Conservation (phyloP, 176 grass and related monocot species). For the Triticum turgidum region DNA sequence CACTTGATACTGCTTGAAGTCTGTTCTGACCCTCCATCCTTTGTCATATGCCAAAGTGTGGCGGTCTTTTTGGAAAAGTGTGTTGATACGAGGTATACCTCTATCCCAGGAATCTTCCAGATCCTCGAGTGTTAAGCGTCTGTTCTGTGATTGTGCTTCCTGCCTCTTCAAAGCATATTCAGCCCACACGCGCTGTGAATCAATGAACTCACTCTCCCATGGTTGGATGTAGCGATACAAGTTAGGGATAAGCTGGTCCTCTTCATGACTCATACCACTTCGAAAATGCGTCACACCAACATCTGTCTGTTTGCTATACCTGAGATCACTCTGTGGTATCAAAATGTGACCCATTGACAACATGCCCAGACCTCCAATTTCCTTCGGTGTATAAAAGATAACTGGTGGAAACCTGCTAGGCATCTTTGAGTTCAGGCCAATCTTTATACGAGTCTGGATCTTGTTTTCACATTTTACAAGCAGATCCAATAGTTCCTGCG, state of each 20-base stretch:
- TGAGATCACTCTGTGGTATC: constrained; percentile 87
- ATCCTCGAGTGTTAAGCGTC: constrained; percentile 87
- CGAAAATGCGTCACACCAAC: constrained; percentile 93
- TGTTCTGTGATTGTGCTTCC: constrained; percentile 92
- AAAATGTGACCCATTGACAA: constrained; percentile 96
- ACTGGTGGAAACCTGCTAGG: constrained; percentile 96
- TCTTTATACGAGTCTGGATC: constrained; percentile 96
- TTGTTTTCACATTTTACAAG: constrained; percentile 99
- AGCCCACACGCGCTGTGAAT: constrained; percentile 97
- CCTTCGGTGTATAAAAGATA: constrained; percentile 95
- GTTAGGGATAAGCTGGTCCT: constrained; percentile 96
- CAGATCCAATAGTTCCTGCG: constrained; percentile 89
- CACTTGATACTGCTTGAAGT: constrained; percentile 99
- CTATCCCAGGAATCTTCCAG: constrained; percentile 98
- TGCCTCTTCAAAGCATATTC: constrained; percentile 97
- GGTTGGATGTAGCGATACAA: constrained; percentile 94
- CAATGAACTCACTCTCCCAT: constrained; percentile 97
- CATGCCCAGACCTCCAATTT: constrained; percentile 96
- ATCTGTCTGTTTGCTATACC: constrained; percentile 94
- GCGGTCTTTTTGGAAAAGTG: constrained; percentile 95
- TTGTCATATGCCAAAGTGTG: constrained; percentile 98
- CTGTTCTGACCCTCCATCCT: constrained; percentile 95
- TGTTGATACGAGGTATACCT: constrained; percentile 97
- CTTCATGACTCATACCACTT: constrained; percentile 98
- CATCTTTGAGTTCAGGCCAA: constrained; percentile 93